Evolutionary conservation across 2,329 filamentous ascomycete genomes (phyloP), one percentile per base, ranked within the genome.

Genomic region (Thermomyces lanuginosus): DNA sequence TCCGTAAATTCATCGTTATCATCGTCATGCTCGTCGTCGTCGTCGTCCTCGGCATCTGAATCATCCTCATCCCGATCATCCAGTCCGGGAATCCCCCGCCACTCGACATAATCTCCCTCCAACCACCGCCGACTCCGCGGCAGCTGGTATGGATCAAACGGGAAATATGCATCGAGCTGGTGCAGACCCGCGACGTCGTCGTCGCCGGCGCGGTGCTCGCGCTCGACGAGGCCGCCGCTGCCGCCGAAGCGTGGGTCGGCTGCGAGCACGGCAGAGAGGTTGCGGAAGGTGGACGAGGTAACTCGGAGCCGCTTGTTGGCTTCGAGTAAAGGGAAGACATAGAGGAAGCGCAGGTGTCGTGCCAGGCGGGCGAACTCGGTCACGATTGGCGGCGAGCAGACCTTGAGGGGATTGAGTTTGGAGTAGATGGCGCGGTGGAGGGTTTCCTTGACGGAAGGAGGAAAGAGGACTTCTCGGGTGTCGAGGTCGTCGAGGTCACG

Each of bases 71-170:
- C 29, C 12, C 66, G 64, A 13, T 63, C 64, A 32, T 75, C 66
- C 7, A 83, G 54, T 0, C 78, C 80, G 1, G 73, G 72, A 18
- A 91, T 69, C 4, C 73, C 67, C 36, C 70, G 69, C 79, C 82
- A 93, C 26, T 74, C 64, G 16, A 86, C 66, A 45, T 92, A 93
- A 45, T 91, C 77, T 11, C 69, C 66, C 35, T 83, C 76, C 8
- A 98, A 58, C 91, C 89, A 95, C 32, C 72, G 67, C 52, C 79
- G 82, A 50, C 84, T 93, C 39, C 72, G 63, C 1, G 84, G 84
- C 26, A 98, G 61, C 43, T 86, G 77, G 51, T 95, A 98, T 2
- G 91, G 91, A 47, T 98, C 89, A 44, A 98, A 98, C 0, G 89
- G 89, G 45, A 95, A 98, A 50, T 92, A 93, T 0, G 83, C 79